A percentile compares a stretch with the other conserved stretches of the same genome.
These are phyloP conservation scores for Beta corolliflora DNA, from an alignment of 179 eudicot genomes.

Conservation along the genomic window DNA sequence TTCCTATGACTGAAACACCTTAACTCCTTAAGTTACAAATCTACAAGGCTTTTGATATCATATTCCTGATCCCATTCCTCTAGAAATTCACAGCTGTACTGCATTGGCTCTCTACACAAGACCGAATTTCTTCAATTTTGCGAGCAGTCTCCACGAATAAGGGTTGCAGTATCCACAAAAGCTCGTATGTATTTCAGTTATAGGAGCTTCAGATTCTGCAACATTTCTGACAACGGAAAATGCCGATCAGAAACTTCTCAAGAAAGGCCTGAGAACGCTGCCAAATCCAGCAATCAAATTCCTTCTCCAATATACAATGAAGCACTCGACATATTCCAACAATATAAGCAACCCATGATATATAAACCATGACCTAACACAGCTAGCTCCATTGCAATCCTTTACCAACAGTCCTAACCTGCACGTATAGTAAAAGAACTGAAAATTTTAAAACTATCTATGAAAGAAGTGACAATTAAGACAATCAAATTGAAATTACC, in stretches of 20 bases:
- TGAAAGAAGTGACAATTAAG: not conserved
- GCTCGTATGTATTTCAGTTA: constrained; percentile 10
- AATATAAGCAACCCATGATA: constrained; percentile 16
- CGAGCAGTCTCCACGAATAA: constrained; percentile 10
- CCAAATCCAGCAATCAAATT: constrained; percentile 23
- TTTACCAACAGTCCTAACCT: constrained; percentile 16
- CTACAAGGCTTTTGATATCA: constrained; percentile 36
- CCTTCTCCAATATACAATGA: constrained; percentile 29
- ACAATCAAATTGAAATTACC: not conserved
- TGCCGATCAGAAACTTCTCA: constrained; percentile 13
- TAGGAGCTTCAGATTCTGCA: constrained; percentile 19
- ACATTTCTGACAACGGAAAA: constrained; percentile 7
- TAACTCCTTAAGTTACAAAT: constrained; percentile 35
- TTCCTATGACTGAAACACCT: constrained; percentile 26
- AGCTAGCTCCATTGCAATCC: constrained; percentile 27
- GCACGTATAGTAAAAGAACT: not conserved
- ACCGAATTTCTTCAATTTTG: constrained; percentile 12
- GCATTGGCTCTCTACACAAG: constrained; percentile 12
- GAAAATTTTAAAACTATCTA: not conserved
- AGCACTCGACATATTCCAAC: constrained; percentile 26
- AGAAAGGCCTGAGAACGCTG: constrained; percentile 9
- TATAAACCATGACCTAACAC: constrained; percentile 27
- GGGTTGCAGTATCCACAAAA: constrained; percentile 14
- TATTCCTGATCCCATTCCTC: constrained; percentile 17
- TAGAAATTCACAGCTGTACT: constrained; percentile 1